These are phyloP conservation scores for Gnomoniopsis sp. DNA, from an alignment of 2,329 filamentous ascomycete species.

Conservation along the genomic window DNA sequence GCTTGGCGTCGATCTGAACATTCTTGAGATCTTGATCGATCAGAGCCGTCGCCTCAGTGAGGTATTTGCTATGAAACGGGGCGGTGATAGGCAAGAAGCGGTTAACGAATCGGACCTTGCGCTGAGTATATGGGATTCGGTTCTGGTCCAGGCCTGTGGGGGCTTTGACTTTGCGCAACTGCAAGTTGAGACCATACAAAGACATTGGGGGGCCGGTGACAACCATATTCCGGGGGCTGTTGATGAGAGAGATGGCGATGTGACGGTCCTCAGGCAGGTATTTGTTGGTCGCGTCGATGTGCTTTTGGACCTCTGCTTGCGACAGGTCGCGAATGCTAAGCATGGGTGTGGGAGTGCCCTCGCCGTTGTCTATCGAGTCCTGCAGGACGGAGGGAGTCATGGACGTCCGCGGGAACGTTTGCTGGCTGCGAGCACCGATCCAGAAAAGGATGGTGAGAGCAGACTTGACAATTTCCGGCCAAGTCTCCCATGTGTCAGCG, in stretches of 20 bases:
- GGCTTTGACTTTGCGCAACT: slow-evolving; percentile 94
- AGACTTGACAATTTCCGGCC: slow-evolving; percentile 72
- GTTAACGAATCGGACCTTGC: slow-evolving; percentile 95
- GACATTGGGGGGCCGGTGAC: slow-evolving; percentile 95
- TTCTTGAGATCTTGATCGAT: slow-evolving; percentile 87
- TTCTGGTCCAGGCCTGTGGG: slow-evolving; percentile 97
- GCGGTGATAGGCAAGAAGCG: slow-evolving; percentile 96
- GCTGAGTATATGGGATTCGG: slow-evolving; percentile 87
- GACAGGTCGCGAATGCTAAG: slow-evolving; percentile 93
- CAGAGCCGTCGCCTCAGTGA: slow-evolving; percentile 74
- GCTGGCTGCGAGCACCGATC: slow-evolving; percentile 96
- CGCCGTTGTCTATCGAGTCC: slow-evolving; percentile 89
- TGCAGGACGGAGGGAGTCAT: slow-evolving; percentile 86
- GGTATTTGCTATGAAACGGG: slow-evolving; percentile 96
- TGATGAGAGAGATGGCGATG: slow-evolving; percentile 91
- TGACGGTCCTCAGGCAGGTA: slow-evolving; percentile 91
- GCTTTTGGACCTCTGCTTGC: slow-evolving; percentile 83
- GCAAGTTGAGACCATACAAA: slow-evolving; percentile 90
- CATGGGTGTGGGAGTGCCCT: slow-evolving; percentile 96
- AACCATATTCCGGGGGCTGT: slow-evolving; percentile 95
- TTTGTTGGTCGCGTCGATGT: slow-evolving; percentile 95
- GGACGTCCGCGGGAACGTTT: slow-evolving; percentile 93
- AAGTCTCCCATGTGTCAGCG: slow-evolving; percentile 90
- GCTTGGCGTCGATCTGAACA: slow-evolving; percentile 68
- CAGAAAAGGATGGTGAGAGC: slow-evolving; percentile 94